Evolutionary conservation across 1,284 basidiomycete species (phyloP).

Genomic region (Tranzscheliella williamsii): DNA sequence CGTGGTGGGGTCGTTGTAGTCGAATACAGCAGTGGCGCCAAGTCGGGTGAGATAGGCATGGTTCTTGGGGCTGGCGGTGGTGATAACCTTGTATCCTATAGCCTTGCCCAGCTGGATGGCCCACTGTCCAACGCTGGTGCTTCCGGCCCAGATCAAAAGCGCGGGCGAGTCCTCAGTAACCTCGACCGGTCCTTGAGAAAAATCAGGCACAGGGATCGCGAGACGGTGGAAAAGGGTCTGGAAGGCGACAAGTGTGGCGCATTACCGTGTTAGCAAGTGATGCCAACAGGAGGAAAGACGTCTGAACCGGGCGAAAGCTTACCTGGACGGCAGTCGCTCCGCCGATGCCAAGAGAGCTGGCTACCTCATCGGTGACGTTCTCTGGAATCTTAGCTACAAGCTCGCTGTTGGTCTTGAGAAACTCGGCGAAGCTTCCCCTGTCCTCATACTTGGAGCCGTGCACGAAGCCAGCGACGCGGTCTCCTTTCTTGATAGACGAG

Average conservation of each 20-base stretch:
- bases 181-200: conserved; percentile 17
- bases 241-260: no score
- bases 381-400: conserved; percentile 45
- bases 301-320: no score
- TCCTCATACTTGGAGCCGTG: conserved; percentile 62
- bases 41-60: conserved; percentile 45
- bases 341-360: conserved; percentile 45
- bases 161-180: conserved; percentile 30
- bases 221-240: conserved; percentile 45
- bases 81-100: conserved; percentile 64
- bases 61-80: conserved; percentile 62
- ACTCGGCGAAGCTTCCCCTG: conserved; percentile 60
- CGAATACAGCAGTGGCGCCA: conserved; percentile 58
- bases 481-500: conserved; percentile 65
- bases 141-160: conserved; percentile 66
- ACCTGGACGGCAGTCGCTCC: conserved; percentile 53
- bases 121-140: conserved; percentile 66
- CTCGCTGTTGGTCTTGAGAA: conserved; percentile 56
- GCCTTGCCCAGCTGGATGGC: conserved; percentile 60
- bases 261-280: no score
- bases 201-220: conserved; percentile 19
- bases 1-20: conserved; percentile 64
- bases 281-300: conserved; percentile 21
- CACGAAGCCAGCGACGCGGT: conserved; percentile 66
- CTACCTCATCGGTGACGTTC: conserved; percentile 25